Evolutionary conservation across 208 protist genomes (phyloP).

Genomic region (Leishmania amazonensis): DNA sequence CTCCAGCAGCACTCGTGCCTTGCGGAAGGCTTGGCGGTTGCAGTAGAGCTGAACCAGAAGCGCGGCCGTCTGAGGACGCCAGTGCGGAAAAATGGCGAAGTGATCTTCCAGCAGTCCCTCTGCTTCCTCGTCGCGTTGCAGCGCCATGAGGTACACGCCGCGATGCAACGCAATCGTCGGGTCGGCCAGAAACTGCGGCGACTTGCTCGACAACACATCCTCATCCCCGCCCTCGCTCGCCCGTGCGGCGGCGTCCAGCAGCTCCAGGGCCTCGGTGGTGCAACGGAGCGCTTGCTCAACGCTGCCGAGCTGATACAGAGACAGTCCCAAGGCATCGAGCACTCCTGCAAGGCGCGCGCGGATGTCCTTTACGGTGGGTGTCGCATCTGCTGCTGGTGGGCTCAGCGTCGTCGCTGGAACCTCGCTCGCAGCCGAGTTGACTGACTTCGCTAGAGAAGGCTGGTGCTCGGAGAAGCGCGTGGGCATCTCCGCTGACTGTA

Average conservation of each 20-base stretch:
- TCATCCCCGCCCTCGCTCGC: background rate
- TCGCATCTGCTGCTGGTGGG: background rate
- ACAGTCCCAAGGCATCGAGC: conserved; percentile 78
- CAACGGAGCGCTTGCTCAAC: conserved; percentile 81
- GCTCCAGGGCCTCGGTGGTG: conserved; percentile 65
- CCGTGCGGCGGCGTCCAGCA: conserved; percentile 26
- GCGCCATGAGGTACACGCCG: conserved; percentile 77
- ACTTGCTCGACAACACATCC: background rate
- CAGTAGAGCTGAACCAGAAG: conserved; percentile 83
- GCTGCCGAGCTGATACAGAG: conserved; percentile 68
- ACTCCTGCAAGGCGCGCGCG: conserved; percentile 64
- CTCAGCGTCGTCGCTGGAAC: background rate
- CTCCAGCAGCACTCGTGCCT: conserved; percentile 69
- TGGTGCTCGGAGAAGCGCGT: background rate
- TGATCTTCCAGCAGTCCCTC: conserved; percentile 66
- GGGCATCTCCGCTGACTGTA: background rate
- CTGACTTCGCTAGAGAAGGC: too few species aligned
- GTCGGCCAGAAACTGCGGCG: conserved; percentile 22
- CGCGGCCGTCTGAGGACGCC: conserved; percentile 46
- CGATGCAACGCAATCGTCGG: conserved; percentile 71
- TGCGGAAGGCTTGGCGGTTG: conserved; percentile 76
- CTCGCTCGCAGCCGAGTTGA: background rate
- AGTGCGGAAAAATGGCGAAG: conserved; percentile 38
- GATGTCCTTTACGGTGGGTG: conserved; percentile 40
- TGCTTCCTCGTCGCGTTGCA: conserved; percentile 82